Base-by-base conservation (phyloP, 2,329 filamentous ascomycete species). In the Periconia digitata region DNA sequence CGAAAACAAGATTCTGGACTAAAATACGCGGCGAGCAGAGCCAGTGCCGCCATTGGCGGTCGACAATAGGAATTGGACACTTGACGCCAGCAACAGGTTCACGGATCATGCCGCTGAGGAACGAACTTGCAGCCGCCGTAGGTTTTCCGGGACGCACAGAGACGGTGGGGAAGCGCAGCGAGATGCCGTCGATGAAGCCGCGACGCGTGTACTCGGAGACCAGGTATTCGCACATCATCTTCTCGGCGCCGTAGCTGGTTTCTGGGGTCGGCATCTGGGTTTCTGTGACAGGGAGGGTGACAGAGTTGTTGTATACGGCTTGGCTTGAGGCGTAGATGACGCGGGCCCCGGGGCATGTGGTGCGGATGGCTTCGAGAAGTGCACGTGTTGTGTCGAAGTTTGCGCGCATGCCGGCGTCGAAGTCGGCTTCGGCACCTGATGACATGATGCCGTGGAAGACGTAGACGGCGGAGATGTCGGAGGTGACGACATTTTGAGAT, bases 371-470 rank as follows among this genome's bases (percentile, higher is more conserved):
- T 34, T 83, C 75, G 1, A 85, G 71, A 5, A 83, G 56, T 21
- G 70, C 67, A 17, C 79, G 74, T 13, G 81, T 80, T 20, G 78
- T 79, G 53, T 84, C 77, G 37, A 85, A 72, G 62, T 85, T 85
- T 38, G 83, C 80, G 35, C 67, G 72, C 64, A 82, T 75, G 6
- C 79, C 80, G 1, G 82, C 72, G 44, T 80, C 77, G 61, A 78
- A 82, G 67, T 84, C 75, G 48, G 77, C 78, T 65, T 85, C 82
- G 8, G 80, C 80, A 6, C 80, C 80, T 3, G 79, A 79, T 0
- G 82, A 84, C 82, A 85, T 85, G 74, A 85, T 83, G 48, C 82
- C 82, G 67, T 85, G 82, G 70, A 85, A 82, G 58, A 83, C 69
- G 67, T 81, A 85, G 37, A 53, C 40, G 38, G 51, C 55, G 3